Evolutionary conservation across 495 filamentous ascomycete genomes (phyloP).

Genomic region (Penicillium antarcticum): DNA sequence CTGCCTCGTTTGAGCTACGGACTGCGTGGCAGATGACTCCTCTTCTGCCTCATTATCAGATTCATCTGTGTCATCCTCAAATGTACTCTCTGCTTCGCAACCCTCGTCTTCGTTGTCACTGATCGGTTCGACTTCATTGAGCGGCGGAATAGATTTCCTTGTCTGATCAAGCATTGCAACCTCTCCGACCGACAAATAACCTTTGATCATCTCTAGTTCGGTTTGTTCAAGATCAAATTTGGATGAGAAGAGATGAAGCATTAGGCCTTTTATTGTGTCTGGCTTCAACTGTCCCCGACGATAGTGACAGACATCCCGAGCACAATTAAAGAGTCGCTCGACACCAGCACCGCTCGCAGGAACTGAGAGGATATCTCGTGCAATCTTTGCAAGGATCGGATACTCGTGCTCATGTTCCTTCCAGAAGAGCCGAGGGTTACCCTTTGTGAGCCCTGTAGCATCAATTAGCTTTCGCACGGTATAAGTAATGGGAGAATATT

Average conservation of each 20-base stretch:
- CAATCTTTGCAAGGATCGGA: background rate
- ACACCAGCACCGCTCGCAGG: constrained; percentile 2
- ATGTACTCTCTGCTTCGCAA: background rate
- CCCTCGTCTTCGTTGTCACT: too few relatives aligned
- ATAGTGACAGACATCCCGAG: constrained; percentile 4
- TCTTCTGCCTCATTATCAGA: background rate
- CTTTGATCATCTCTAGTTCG: background rate
- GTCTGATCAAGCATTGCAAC: too few relatives aligned
- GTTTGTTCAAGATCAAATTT: background rate
- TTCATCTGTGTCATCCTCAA: too few relatives aligned
- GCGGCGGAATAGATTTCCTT: too few relatives aligned
- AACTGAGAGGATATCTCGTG: background rate
- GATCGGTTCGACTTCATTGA: too few relatives aligned
- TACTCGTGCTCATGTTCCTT: background rate
- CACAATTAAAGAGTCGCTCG: constrained; percentile 5
- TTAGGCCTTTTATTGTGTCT: background rate
- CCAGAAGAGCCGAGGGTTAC: background rate
- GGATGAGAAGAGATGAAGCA: background rate
- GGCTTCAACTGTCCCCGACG: background rate
- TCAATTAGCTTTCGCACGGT: too few relatives aligned
- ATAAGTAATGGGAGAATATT: background rate
- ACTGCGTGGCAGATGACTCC: background rate
- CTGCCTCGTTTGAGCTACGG: background rate
- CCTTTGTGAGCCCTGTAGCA: too few relatives aligned
- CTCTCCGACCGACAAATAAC: too few relatives aligned